Evolutionary conservation across 2,329 filamentous ascomycete species (phyloP).

Genomic region (Plenodomus lindquistii): DNA sequence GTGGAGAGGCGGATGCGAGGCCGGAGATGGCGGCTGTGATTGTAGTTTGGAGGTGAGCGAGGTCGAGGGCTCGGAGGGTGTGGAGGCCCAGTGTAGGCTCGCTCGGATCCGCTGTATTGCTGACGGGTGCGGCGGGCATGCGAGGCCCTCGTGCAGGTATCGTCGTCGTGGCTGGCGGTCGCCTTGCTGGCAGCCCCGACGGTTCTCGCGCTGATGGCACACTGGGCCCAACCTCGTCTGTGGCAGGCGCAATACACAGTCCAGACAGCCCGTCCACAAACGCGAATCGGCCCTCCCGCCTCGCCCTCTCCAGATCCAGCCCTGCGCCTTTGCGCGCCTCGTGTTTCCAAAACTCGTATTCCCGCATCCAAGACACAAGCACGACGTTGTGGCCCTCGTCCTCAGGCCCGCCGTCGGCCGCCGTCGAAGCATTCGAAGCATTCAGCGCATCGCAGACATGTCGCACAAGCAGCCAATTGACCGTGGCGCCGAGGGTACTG

Average conservation of each 20-base stretch:
- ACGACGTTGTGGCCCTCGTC: constrained; percentile 56
- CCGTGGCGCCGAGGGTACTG: constrained; percentile 59
- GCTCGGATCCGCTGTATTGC: constrained; percentile 3
- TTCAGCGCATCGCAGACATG: constrained; percentile 55
- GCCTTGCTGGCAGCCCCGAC: constrained; percentile 1
- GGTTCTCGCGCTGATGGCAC: background rate
- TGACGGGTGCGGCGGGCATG: background rate
- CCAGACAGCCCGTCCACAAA: constrained; percentile 76
- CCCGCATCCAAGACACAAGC: constrained; percentile 81
- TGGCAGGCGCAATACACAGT: constrained; percentile 50
- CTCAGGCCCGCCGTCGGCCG: constrained; percentile 29
- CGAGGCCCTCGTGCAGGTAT: constrained; percentile 1
- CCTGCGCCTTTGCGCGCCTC: constrained; percentile 71
- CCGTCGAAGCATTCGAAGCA: constrained; percentile 1
- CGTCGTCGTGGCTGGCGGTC: constrained; percentile 5
- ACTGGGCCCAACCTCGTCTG: background rate
- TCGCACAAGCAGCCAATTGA: constrained; percentile 61
- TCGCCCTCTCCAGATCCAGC: constrained; percentile 68
- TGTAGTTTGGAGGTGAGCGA: constrained; percentile 27
- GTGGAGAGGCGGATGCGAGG: constrained; percentile 7
- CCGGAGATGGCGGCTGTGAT: constrained; percentile 33
- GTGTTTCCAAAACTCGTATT: constrained; percentile 76
- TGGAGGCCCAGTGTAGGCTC: constrained; percentile 12
- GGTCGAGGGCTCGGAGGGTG: constrained; percentile 31
- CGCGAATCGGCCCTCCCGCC: constrained; percentile 62